Evolutionary conservation across 2,329 filamentous ascomycete genomes (phyloP).

Genomic region (Colletotrichum agaves): DNA sequence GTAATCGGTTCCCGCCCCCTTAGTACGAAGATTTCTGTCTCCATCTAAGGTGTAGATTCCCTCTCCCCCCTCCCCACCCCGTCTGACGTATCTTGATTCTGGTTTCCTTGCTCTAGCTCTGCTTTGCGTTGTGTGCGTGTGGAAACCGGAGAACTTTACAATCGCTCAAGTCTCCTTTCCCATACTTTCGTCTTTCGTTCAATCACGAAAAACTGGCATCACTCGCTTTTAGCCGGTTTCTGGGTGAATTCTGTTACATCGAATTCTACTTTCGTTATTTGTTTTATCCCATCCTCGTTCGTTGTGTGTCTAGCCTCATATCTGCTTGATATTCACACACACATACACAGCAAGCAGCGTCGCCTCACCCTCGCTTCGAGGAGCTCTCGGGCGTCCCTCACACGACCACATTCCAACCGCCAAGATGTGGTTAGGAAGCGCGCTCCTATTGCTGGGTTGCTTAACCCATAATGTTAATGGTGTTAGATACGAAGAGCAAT

Average conservation of each 20-base stretch:
- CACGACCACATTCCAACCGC: slow-evolving; percentile 14
- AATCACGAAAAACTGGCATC: slow-evolving; percentile 29
- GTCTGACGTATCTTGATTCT: slow-evolving; percentile 36
- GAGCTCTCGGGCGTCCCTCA: slow-evolving; percentile 31
- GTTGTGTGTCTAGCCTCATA: slow-evolving; percentile 2
- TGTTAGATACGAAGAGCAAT: slow-evolving; percentile 42
- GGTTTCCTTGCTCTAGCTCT: slow-evolving; percentile 30
- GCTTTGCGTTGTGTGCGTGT: slow-evolving; percentile 25
- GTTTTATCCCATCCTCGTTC: not conserved
- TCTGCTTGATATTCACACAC: slow-evolving; percentile 11
- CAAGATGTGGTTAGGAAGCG: slow-evolving; percentile 35
- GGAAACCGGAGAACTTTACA: slow-evolving; percentile 34
- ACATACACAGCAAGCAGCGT: not conserved
- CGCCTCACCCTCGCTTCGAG: slow-evolving; percentile 30
- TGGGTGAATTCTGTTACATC: slow-evolving; percentile 18
- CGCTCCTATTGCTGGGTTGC: slow-evolving; percentile 33
- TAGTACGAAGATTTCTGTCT: slow-evolving; percentile 33
- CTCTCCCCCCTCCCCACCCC: slow-evolving; percentile 21
- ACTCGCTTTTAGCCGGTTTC: slow-evolving; percentile 34
- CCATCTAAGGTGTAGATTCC: slow-evolving; percentile 29
- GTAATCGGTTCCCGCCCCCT: slow-evolving; percentile 28
- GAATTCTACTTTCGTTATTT: slow-evolving; percentile 9
- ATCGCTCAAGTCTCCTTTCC: slow-evolving; percentile 31
- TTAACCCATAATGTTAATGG: slow-evolving; percentile 39
- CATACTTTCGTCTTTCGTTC: slow-evolving; percentile 35